Conservation (phyloP, 768 basidiomycete species). For the Hysterangium stoloniferum region DNA sequence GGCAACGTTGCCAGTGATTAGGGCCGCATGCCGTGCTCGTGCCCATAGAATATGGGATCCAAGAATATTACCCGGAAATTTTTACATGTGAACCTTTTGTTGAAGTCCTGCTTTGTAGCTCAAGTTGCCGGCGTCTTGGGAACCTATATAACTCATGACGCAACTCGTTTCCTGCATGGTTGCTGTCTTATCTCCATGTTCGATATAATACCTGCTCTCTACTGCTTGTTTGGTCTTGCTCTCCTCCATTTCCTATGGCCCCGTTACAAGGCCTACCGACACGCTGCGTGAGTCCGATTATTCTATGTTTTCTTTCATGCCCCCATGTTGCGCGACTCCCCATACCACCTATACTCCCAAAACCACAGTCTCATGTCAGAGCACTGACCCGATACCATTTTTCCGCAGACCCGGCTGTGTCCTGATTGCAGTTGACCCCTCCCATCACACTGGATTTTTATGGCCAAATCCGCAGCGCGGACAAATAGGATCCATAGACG, state of each 20-base stretch:
- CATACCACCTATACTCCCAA: background rate
- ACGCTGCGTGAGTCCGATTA: conserved; percentile 2
- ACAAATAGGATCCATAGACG: conserved; percentile 4
- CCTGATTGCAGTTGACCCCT: conserved; percentile 11
- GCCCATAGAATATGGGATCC: background rate
- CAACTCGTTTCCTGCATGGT: background rate
- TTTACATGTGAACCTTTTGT: background rate
- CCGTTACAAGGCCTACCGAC: background rate
- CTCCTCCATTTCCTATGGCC: conserved; percentile 1
- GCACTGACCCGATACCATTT: too few species aligned
- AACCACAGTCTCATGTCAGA: background rate
- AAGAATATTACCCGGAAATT: background rate
- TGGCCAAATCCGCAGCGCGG: conserved; percentile 9
- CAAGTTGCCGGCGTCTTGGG: background rate
- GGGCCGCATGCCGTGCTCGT: conserved; percentile 1
- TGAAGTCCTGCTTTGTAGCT: background rate
- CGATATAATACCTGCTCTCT: background rate
- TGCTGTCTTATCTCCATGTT: background rate
- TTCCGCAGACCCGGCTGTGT: background rate
- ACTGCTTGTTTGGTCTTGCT: background rate
- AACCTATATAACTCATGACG: background rate
- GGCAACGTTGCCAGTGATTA: background rate
- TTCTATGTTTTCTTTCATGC: background rate
- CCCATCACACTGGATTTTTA: conserved; percentile 7
- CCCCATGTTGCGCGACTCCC: background rate